A percentile compares a stretch with the other conserved stretches of the same genome.
These are phyloP conservation scores for Sporormia fimetaria DNA, from an alignment of 495 filamentous ascomycete genomes.

Conservation along the genomic window DNA sequence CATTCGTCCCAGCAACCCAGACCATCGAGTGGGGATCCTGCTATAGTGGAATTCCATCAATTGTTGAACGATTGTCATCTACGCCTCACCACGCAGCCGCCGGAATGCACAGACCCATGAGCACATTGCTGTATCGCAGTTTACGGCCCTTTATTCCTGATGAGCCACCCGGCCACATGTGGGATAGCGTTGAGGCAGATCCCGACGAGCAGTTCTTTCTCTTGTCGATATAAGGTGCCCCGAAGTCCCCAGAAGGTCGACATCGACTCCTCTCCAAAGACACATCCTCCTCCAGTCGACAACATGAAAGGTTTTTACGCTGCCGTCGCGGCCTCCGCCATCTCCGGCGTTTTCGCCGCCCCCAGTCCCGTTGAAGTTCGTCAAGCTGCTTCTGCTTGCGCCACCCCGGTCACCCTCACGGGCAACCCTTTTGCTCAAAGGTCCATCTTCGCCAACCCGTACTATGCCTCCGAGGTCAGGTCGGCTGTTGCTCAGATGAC, in stretches of 20 bases:
- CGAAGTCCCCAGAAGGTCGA: not conserved
- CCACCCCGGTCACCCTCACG: slow-evolving; percentile 41
- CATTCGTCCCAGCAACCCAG: slow-evolving; percentile 8
- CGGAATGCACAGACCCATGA: slow-evolving; percentile 18
- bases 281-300: slow-evolving; percentile 4
- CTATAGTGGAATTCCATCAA: slow-evolving; percentile 14
- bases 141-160: slow-evolving; percentile 25
- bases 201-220: too few species aligned
- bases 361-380: slow-evolving; percentile 18
- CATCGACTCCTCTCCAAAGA: slow-evolving; percentile 11
- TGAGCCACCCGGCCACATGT: slow-evolving; percentile 9
- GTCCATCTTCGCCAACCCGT: slow-evolving; percentile 46
- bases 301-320: slow-evolving; percentile 24
- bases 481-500: slow-evolving; percentile 35
- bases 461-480: slow-evolving; percentile 44
- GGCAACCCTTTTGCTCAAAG: slow-evolving; percentile 45
- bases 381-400: slow-evolving; percentile 31
- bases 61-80: slow-evolving; percentile 19
- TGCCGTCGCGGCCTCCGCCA: slow-evolving; percentile 22
- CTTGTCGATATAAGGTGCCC: slow-evolving; percentile 22
- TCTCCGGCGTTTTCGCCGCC: slow-evolving; percentile 18
- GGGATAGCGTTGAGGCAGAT: slow-evolving; percentile 6
- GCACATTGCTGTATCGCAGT: slow-evolving; percentile 21
- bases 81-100: slow-evolving; percentile 20
- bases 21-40: slow-evolving; percentile 16